Percentiles rank a stretch among this genome's conserved stretches.
Conservation (phyloP, 2,329 filamentous ascomycete species). For the Cercospora sp. region DNA sequence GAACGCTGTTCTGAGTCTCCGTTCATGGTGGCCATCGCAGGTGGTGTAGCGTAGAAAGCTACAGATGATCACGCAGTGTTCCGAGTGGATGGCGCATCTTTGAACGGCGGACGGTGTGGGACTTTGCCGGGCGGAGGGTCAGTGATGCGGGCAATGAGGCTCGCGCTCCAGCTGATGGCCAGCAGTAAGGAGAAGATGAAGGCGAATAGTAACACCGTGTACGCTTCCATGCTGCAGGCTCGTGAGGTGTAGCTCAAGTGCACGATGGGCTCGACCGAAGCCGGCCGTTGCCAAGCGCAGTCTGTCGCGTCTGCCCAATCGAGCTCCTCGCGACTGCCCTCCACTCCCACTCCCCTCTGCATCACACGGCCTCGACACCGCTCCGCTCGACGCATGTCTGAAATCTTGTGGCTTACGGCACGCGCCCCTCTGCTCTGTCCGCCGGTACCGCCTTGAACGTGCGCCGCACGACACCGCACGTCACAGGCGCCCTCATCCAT, state of each 20-base stretch:
- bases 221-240: conserved; percentile 14
- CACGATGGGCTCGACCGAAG: not conserved
- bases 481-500: not conserved
- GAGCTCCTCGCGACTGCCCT: conserved; percentile 9
- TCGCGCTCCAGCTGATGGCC: conserved; percentile 19
- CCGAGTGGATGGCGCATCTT: not conserved
- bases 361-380: not conserved
- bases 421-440: not conserved
- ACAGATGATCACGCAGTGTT: not conserved
- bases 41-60: not conserved
- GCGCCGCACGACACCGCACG: not conserved
- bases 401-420: not conserved
- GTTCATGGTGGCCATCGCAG: not conserved
- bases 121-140: not conserved
- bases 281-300: not conserved
- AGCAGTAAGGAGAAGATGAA: conserved; percentile 18
- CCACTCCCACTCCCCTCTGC: not conserved
- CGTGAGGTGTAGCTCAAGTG: not conserved
- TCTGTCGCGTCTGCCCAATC: not conserved
- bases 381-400: not conserved
- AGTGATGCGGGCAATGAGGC: conserved; percentile 12
- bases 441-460: not conserved
- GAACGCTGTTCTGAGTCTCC: conserved; percentile 22
- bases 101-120: not conserved
- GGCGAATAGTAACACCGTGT: conserved; percentile 17